phyloP scores from a whole-genome alignment of 2,329 filamentous ascomycete species.

The Phialophora chinensis region DNA sequence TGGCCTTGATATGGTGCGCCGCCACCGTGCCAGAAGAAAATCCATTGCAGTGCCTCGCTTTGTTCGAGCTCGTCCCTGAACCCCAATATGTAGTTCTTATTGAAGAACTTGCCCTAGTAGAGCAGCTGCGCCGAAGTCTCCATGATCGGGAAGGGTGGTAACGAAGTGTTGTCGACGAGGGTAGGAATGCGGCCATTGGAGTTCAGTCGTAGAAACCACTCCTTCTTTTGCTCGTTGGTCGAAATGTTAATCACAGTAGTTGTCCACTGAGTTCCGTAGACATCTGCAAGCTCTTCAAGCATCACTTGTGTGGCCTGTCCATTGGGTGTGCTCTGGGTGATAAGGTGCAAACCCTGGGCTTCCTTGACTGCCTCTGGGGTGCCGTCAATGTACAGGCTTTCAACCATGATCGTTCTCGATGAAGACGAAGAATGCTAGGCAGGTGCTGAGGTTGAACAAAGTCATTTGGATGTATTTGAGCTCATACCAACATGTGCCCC shows the following conservation, averaged over 20 bases:
- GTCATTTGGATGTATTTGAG: too few species aligned
- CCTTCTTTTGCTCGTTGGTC: slow-evolving; percentile 63
- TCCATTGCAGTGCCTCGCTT: slow-evolving; percentile 58
- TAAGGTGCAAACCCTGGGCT: slow-evolving; percentile 58
- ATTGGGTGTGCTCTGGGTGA: slow-evolving; percentile 60
- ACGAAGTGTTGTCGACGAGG: slow-evolving; percentile 57
- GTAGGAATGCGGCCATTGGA: slow-evolving; percentile 54
- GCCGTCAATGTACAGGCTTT: slow-evolving; percentile 51
- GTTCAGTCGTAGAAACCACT: slow-evolving; percentile 46
- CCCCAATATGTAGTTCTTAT: slow-evolving; percentile 58
- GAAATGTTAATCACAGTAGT: slow-evolving; percentile 56
- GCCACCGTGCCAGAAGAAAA: slow-evolving; percentile 57
- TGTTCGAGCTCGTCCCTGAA: slow-evolving; percentile 60
- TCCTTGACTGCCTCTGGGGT: slow-evolving; percentile 55
- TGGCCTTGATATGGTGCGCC: slow-evolving; percentile 47
- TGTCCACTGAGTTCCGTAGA: slow-evolving; percentile 58
- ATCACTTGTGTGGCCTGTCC: slow-evolving; percentile 60
- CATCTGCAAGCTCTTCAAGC: slow-evolving; percentile 59
- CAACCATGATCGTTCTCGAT: not conserved
- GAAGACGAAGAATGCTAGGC: too few species aligned
- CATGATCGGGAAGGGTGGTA: slow-evolving; percentile 58
- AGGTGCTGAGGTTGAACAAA: too few species aligned
- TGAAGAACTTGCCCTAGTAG: slow-evolving; percentile 58
- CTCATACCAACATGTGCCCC: too few species aligned
- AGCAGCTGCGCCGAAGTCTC: slow-evolving; percentile 61